Conservation (phyloP, 495 filamentous ascomycete species). For the Hypoxylon intermedium region DNA sequence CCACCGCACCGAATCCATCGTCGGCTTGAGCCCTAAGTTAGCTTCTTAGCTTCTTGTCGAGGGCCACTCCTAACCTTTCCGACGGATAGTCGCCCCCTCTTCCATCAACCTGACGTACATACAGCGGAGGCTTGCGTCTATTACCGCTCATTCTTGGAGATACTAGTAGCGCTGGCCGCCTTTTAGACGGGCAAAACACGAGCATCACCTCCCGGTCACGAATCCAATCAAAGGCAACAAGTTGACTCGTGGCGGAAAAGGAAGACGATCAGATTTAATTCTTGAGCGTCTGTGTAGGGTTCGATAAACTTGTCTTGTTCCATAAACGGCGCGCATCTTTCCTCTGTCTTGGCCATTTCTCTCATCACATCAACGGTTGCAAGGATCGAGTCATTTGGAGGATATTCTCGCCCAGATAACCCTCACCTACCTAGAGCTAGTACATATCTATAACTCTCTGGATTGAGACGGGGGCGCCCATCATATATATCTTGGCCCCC, state of each 20-base stretch:
- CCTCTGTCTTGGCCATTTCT: no score
- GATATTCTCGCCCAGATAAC: no score
- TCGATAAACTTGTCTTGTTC: no score
- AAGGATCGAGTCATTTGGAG: neutral
- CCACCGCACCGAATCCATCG: neutral
- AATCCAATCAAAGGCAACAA: neutral
- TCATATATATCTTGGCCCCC: neutral
- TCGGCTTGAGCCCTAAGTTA: constrained; percentile 1
- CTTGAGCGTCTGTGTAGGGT: no score
- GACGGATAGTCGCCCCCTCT: neutral
- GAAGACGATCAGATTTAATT: no score
- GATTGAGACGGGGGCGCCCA: neutral
- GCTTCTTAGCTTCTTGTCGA: constrained; percentile 1
- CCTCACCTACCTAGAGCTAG: no score
- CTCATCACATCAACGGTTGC: no score
- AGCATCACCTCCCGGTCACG: neutral
- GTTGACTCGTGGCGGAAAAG: no score
- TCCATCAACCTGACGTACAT: constrained; percentile 14
- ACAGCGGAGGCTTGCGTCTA: neutral
- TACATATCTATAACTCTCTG: neutral
- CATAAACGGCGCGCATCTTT: no score
- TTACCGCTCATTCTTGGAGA: neutral
- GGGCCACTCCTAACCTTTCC: neutral
- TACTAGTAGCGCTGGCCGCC: constrained; percentile 11
- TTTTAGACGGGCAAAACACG: neutral